Evolutionary conservation across 345 rosid species (phyloP).

Genomic region (Syzygium grande): DNA sequence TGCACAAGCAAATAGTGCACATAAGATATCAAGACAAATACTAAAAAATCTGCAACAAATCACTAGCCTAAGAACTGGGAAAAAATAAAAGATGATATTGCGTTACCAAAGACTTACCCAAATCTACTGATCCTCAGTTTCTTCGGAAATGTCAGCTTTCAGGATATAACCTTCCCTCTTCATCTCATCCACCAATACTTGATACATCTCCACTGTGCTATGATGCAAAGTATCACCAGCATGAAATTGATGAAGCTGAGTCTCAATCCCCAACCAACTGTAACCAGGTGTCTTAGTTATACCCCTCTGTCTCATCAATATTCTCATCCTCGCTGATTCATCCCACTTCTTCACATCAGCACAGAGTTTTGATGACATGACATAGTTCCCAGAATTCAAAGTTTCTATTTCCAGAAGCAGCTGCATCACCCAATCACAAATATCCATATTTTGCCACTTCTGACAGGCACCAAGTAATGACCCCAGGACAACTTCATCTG

Average conservation of each 20-base stretch:
- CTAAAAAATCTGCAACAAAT: background rate
- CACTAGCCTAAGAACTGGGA: background rate
- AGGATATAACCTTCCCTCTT: constrained; percentile 54
- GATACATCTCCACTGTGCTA: constrained; percentile 19
- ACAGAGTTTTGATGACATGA: constrained; percentile 68
- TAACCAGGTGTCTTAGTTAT: constrained; percentile 81
- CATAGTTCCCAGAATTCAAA: constrained; percentile 71
- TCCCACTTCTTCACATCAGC: constrained; percentile 71
- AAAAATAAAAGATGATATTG: background rate
- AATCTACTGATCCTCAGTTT: constrained; percentile 3
- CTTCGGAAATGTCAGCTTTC: constrained; percentile 7
- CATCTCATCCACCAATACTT: constrained; percentile 52
- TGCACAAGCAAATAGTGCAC: background rate
- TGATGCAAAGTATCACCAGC: constrained; percentile 39
- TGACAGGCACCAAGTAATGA: constrained; percentile 79
- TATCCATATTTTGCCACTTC: constrained; percentile 36
- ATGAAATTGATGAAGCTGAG: constrained; percentile 51
- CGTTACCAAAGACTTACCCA: background rate
- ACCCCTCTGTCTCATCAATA: constrained; percentile 61
- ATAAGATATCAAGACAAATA: background rate
- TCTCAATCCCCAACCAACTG: constrained; percentile 69
- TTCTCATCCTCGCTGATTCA: constrained; percentile 64
- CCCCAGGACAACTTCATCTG: constrained; percentile 63
- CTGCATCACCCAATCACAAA: constrained; percentile 44
- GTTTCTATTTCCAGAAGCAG: constrained; percentile 52